phyloP scores from a whole-genome alignment of 2,329 filamentous ascomycete species.

The Phaeomoniella chlamydospora region DNA sequence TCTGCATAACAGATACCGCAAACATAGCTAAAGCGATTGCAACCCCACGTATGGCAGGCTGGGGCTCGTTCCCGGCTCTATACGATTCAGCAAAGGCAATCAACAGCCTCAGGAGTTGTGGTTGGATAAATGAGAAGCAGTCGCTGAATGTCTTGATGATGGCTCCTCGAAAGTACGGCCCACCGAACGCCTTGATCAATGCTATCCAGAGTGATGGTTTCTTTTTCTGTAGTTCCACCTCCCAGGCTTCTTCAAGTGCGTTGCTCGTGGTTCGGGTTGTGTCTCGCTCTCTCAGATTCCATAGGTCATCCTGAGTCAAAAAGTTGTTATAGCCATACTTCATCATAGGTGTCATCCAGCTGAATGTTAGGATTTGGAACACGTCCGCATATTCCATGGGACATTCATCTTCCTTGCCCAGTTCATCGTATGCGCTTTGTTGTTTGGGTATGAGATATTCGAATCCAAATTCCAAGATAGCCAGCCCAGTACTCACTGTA shows the following conservation, averaged over 20 bases:
- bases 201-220: constrained; percentile 80
- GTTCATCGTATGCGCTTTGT: constrained; percentile 51
- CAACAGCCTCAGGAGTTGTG: constrained; percentile 71
- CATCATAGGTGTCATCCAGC: constrained; percentile 99
- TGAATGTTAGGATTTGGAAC: constrained; percentile 86
- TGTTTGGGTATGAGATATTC: constrained; percentile 83
- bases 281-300: constrained; percentile 73
- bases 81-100: constrained; percentile 81
- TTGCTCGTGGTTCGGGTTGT: constrained; percentile 60
- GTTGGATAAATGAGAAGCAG: constrained; percentile 72
- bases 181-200: constrained; percentile 69
- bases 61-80: constrained; percentile 37
- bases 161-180: constrained; percentile 66
- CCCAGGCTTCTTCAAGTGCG: constrained; percentile 62
- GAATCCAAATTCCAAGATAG: constrained; percentile 55
- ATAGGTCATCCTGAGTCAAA: constrained; percentile 87
- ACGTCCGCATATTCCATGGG: constrained; percentile 79
- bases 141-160: constrained; percentile 87
- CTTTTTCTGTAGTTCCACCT: constrained; percentile 54
- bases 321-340: constrained; percentile 82
- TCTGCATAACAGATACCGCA: constrained; percentile 69
- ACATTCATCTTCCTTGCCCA: constrained; percentile 56
- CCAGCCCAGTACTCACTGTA: constrained; percentile 55
- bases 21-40: constrained; percentile 92
- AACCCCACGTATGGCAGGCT: constrained; percentile 71